Base-by-base conservation (phyloP, 768 basidiomycete species). In the Hypsizygus marmoreus region DNA sequence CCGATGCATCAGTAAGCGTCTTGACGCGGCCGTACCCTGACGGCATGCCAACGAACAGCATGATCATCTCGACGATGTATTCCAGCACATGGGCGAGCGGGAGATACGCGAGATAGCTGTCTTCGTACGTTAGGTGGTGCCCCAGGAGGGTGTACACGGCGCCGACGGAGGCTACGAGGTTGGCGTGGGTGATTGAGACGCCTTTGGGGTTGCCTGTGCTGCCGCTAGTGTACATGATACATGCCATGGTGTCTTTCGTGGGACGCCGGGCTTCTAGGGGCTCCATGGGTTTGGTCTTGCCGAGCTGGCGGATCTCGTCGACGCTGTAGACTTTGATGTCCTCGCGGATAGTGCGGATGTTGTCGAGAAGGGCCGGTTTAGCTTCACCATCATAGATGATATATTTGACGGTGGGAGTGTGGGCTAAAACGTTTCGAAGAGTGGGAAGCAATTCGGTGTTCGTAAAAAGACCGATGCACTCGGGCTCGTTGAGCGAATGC, bases 11-110 rank as follows among this genome's bases (percentile, higher is more conserved):
- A 3, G 95, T 97, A 51, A 98, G 79, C 6, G 95, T 99, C 82
- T 97, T 97, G 64, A 95, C 85, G 39, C 87, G 84, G 10, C 92
- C 95, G 54, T 90, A 99, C 1, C 97, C 95, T 22, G 81, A 79
- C 20, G 83, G 84, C 71, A 95, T 73, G 50, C 94, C 91, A 24
- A 83, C 71, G 57, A 82, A 86, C 59, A 88, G 68, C 61, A 92
- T 76, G 45, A 73, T 69, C 35, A 90, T 70, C 73, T 99, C 95
- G 56, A 97, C 91, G 47, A 95, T 84, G 63, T 91, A 97, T 69
- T 98, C 95, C 49, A 99, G 75, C 52, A 98, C 94, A 64, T 99
- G 95, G 1, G 92, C 93, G 25, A 95, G 83, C 1, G 94, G 95
- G 3, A 97, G 80, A 71, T 92, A 97, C 2, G 94, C 95, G 47